Percentiles rank a stretch among this genome's conserved stretches.
These are phyloP conservation scores for Zymoseptoria tritici DNA, from an alignment of 2,329 filamentous ascomycete species.

Conservation along the genomic window DNA sequence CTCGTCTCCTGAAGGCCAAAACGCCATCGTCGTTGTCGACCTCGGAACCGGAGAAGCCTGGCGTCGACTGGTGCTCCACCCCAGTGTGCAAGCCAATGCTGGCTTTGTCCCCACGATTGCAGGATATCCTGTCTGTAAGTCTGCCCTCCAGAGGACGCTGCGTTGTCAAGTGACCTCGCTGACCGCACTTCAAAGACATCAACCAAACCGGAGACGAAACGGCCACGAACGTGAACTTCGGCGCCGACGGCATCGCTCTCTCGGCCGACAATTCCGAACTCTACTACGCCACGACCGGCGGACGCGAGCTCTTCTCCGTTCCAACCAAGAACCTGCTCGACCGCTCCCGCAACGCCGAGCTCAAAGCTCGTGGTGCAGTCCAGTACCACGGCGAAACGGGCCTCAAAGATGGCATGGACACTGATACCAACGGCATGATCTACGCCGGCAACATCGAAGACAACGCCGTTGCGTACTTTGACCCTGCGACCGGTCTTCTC, in stretches of 20 bases:
- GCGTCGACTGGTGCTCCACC: slow-evolving; percentile 42
- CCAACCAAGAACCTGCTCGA: slow-evolving; percentile 40
- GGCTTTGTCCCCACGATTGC: neutral
- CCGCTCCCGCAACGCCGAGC: slow-evolving; percentile 32
- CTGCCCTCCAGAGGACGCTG: neutral
- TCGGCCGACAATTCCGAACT: slow-evolving; percentile 42
- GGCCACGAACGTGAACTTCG: slow-evolving; percentile 35
- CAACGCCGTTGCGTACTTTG: slow-evolving; percentile 42
- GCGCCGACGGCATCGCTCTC: slow-evolving; percentile 46
- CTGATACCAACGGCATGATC: slow-evolving; percentile 43
- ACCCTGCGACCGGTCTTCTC: slow-evolving; percentile 39
- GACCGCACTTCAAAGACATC: neutral
- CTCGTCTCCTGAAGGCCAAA: slow-evolving; percentile 41
- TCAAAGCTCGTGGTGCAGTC: slow-evolving; percentile 39
- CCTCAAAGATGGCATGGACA: slow-evolving; percentile 47
- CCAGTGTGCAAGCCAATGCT: slow-evolving; percentile 4
- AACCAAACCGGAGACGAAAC: neutral
- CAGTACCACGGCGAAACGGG: slow-evolving; percentile 42
- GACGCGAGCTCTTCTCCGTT: slow-evolving; percentile 39
- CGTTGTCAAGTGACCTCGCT: neutral
- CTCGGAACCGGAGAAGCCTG: slow-evolving; percentile 43
- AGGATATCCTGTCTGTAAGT: neutral
- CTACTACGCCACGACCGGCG: slow-evolving; percentile 41
- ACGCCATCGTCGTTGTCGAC: slow-evolving; percentile 45
- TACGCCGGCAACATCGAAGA: slow-evolving; percentile 47